Conservation (phyloP, 2,329 filamentous ascomycete genomes). For the Calonectria ilicicola region DNA sequence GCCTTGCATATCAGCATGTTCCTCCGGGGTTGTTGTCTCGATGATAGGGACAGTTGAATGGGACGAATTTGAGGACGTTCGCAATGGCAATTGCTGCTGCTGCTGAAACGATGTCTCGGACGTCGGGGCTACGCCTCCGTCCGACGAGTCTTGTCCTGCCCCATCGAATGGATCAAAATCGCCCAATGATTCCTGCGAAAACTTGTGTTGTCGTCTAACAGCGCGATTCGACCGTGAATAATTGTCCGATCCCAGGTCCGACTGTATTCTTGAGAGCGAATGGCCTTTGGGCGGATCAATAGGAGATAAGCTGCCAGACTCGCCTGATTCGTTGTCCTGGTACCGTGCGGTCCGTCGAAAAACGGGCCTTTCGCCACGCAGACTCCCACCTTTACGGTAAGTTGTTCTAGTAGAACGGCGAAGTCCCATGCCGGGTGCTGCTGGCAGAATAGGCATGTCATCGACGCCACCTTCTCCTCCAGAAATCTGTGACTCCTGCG, state of each 20-base stretch:
- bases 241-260: conserved; percentile 67
- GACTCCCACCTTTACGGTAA: conserved; percentile 86
- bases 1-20: conserved; percentile 44
- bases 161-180: conserved; percentile 62
- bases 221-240: conserved; percentile 70
- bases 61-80: conserved; percentile 46
- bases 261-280: conserved; percentile 72
- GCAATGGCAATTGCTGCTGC: conserved; percentile 45
- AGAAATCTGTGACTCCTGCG: conserved; percentile 64
- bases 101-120: conserved; percentile 45
- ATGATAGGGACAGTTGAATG: conserved; percentile 59
- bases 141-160: conserved; percentile 47
- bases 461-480: conserved; percentile 62
- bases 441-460: conserved; percentile 88
- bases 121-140: conserved; percentile 32
- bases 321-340: conserved; percentile 65
- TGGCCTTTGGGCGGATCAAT: conserved; percentile 62
- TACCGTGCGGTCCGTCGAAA: conserved; percentile 77
- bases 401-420: conserved; percentile 92
- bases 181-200: conserved; percentile 56
- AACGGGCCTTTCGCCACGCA: conserved; percentile 80
- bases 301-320: conserved; percentile 46
- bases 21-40: conserved; percentile 71
- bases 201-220: conserved; percentile 61
- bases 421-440: conserved; percentile 81